These are phyloP conservation scores for Colletotrichum costaricense DNA, from an alignment of 2,329 filamentous ascomycete species.

Conservation along the genomic window DNA sequence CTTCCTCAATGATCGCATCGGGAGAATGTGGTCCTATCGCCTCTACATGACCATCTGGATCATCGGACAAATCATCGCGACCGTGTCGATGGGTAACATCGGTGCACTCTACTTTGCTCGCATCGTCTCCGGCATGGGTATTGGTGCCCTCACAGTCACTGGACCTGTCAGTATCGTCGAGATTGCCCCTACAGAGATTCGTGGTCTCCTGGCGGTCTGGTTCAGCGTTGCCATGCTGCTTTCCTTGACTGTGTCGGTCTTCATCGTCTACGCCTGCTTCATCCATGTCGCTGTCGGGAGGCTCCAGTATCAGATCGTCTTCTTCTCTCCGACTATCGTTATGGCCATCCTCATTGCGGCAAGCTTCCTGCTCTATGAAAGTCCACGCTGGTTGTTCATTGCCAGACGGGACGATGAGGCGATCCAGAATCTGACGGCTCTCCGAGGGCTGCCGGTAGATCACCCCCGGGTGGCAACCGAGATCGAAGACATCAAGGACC, in stretches of 20 bases:
- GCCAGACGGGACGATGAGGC: background rate
- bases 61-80: constrained; percentile 48
- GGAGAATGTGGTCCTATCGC: constrained; percentile 51
- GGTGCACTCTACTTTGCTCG: constrained; percentile 48
- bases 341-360: constrained; percentile 40
- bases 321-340: constrained; percentile 39
- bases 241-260: constrained; percentile 42
- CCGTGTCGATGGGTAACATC: constrained; percentile 40
- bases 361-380: constrained; percentile 50
- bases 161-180: constrained; percentile 50
- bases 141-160: constrained; percentile 51
- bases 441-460: background rate
- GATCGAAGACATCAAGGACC: background rate
- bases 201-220: constrained; percentile 51
- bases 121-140: constrained; percentile 50
- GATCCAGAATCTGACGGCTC: background rate
- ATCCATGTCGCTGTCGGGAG: constrained; percentile 41
- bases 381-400: constrained; percentile 47
- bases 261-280: constrained; percentile 49
- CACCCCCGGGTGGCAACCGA: background rate
- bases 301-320: constrained; percentile 43
- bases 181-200: constrained; percentile 51
- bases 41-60: constrained; percentile 50
- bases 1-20: constrained; percentile 54
- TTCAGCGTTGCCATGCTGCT: constrained; percentile 48